Evolutionary conservation across 768 basidiomycete species (phyloP), one percentile per base, ranked within the genome.

Genomic region (Glaciozyma antarctica): DNA sequence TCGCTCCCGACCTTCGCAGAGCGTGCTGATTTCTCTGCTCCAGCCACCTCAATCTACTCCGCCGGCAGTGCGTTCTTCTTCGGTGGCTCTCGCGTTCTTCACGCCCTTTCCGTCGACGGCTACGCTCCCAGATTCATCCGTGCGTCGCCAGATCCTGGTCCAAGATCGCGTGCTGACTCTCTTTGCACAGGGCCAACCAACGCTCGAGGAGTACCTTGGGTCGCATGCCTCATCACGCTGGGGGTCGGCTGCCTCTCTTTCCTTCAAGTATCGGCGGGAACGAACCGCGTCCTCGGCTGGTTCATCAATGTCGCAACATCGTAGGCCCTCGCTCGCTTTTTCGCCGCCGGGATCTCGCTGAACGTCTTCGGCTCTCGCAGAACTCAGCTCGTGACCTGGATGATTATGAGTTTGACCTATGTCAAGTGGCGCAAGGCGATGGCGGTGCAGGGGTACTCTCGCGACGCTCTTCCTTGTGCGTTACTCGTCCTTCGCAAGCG

Each of bases 251-350:
- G 38, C 57, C 57, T 58, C 41, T 24, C 41, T 6, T 58, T 58
- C 43, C 38, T 58, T 10, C 41, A 45, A 4, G 38, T 41, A 22
- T 58, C 57, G 22, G 38, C 57, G 21, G 57, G 57, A 2, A 44
- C 57, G 1, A 58, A 44, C 57, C 41, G 24, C 38, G 71, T 64
- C 5, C 78, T 87, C 41, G 83, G 84, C 12, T 82, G 83, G 54
- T 82, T 90, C 72, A 81, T 90, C 32, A 48, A 47, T 48, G 41
- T 30, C 3, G 38, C 28, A 7, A 44, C 44, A 16, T 19, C 51
- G 16, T 26, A 32, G 32, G 32, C 32, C 13, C 12, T 12, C 7
- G 26, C 6, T 28, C 74, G 59, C 75, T 41, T 15, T 13, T 41
- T 41, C 10, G 10, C 8, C 38, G 13, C 8, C 38, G 38, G 13